Percentiles rank a stretch among this genome's conserved stretches.
Conservation (phyloP, 192 early-diverging fungal genomes). For the Umbelopsis ramanniana region DNA sequence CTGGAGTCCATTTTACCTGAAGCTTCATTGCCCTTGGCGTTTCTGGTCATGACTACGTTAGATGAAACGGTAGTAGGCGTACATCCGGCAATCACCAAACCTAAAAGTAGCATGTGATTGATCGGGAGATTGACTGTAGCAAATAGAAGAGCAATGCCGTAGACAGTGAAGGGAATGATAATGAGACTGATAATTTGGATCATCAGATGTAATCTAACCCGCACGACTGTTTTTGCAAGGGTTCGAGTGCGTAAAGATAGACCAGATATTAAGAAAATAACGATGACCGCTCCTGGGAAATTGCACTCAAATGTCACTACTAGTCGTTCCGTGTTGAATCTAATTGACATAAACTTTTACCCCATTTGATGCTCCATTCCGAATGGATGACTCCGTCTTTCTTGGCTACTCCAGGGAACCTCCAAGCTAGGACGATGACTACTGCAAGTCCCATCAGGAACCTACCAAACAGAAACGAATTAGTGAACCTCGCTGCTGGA, state of each 20-base stretch:
- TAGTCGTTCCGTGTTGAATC: neutral
- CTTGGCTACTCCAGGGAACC: constrained; percentile 62
- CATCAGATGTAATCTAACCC: constrained; percentile 59
- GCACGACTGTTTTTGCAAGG: constrained; percentile 36
- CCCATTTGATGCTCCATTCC: constrained; percentile 73
- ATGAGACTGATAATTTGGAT: constrained; percentile 65
- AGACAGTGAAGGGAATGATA: constrained; percentile 64
- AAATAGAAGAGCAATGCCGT: constrained; percentile 57
- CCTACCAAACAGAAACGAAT: constrained; percentile 29
- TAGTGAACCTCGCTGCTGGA: neutral
- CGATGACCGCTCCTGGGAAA: constrained; percentile 37
- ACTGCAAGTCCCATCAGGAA: constrained; percentile 66
- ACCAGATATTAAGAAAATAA: constrained; percentile 47
- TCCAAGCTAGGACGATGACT: constrained; percentile 65
- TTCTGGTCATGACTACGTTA: constrained; percentile 79
- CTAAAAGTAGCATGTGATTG: constrained; percentile 59
- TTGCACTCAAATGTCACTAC: neutral
- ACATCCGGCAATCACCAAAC: constrained; percentile 65
- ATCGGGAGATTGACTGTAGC: constrained; percentile 47
- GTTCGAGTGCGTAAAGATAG: constrained; percentile 39
- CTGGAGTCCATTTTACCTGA: constrained; percentile 27
- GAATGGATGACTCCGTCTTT: constrained; percentile 52
- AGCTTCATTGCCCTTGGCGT: constrained; percentile 68
- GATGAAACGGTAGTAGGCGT: constrained; percentile 79
- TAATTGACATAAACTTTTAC: constrained; percentile 24